Percentiles rank a stretch among this genome's conserved stretches.
Conservation (phyloP, 2,329 filamentous ascomycete species). For the Elsinoe fawcettii region DNA sequence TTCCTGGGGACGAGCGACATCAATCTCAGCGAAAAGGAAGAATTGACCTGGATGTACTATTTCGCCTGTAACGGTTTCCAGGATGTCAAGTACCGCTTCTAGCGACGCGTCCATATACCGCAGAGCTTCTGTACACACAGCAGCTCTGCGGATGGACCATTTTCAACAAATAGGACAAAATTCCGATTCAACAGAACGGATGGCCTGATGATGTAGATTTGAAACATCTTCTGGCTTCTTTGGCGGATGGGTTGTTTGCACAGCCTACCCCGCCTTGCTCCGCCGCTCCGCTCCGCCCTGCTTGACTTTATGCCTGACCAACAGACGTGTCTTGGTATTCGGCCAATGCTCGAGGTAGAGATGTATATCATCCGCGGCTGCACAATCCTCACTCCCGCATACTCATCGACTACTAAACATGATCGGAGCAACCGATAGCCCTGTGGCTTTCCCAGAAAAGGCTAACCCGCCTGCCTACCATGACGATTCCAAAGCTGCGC, state of each 20-base stretch:
- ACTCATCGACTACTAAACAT: not conserved
- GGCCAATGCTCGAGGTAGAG: not conserved
- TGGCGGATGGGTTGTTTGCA: not conserved
- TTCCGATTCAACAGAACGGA: not conserved
- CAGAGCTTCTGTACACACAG: not conserved
- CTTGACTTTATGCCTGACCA: not conserved
- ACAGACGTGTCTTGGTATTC: not conserved
- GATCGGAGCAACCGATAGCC: not conserved
- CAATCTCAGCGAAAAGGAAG: constrained; percentile 23
- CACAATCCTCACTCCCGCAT: not conserved
- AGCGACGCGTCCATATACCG: not conserved
- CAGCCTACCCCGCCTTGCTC: constrained; percentile 1
- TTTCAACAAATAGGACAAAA: not conserved
- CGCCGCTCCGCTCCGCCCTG: constrained; percentile 6
- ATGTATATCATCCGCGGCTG: not conserved
- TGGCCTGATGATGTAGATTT: not conserved
- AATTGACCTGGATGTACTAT: constrained; percentile 36
- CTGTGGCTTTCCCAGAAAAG: not conserved
- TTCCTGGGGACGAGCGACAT: constrained; percentile 39
- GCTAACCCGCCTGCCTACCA: not conserved
- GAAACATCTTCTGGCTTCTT: not conserved
- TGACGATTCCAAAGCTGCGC: not conserved
- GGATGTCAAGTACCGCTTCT: constrained; percentile 35
- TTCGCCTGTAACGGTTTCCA: constrained; percentile 34
- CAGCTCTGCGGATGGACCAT: not conserved